These are phyloP conservation scores for Poronia punctata DNA, from an alignment of 495 filamentous ascomycete species.

Conservation along the genomic window DNA sequence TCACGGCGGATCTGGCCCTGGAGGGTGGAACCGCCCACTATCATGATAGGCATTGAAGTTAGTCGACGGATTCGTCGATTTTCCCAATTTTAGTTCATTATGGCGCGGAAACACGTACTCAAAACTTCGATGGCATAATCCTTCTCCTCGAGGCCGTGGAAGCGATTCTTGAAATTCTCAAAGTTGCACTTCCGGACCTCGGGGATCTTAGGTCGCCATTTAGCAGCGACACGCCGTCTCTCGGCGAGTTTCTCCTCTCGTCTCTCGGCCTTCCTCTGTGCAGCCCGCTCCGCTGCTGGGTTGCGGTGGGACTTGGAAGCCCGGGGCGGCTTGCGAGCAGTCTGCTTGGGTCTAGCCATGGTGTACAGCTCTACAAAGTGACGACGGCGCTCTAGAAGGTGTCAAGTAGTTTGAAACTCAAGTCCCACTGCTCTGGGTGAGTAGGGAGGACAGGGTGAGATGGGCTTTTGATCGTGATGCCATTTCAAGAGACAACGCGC, in stretches of 20 bases:
- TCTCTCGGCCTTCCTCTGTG: slow-evolving; percentile 21
- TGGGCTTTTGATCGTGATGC: too few species aligned
- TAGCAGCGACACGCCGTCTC: slow-evolving; percentile 19
- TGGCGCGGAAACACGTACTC: neutral
- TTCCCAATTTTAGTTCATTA: too few species aligned
- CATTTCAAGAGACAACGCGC: too few species aligned
- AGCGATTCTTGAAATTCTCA: slow-evolving; percentile 34
- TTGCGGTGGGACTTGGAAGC: neutral
- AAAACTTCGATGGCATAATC: slow-evolving; percentile 31
- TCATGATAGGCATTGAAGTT: too few species aligned
- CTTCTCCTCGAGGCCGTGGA: slow-evolving; percentile 19
- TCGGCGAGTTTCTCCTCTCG: slow-evolving; percentile 23
- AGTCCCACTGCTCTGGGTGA: too few species aligned
- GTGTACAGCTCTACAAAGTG: neutral
- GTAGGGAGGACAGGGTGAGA: too few species aligned
- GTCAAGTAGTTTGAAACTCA: too few species aligned
- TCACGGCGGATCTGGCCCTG: slow-evolving; percentile 28
- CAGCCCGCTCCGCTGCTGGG: slow-evolving; percentile 7
- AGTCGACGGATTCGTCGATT: too few species aligned
- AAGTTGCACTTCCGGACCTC: slow-evolving; percentile 30
- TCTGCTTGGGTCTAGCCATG: slow-evolving; percentile 12
- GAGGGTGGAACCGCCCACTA: slow-evolving; percentile 18
- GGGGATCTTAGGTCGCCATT: slow-evolving; percentile 28
- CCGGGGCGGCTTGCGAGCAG: slow-evolving; percentile 1
- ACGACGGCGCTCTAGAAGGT: neutral